phyloP scores from a whole-genome alignment of 2,329 filamentous ascomycete species.

The Camptophora hylomeconis region DNA sequence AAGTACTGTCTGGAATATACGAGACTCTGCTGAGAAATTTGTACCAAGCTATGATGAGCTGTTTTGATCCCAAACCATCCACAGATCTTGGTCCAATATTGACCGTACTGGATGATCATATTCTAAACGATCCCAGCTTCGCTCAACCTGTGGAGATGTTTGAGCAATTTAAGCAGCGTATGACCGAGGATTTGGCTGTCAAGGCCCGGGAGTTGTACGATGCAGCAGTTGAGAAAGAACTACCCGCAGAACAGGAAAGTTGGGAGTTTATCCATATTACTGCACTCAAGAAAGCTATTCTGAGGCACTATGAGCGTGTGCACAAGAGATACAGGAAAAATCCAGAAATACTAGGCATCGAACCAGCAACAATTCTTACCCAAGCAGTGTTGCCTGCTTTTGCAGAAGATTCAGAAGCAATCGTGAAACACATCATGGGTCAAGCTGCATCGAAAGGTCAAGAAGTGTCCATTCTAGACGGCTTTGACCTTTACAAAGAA shows the following conservation, averaged over 20 bases:
- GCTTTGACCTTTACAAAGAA: constrained; percentile 85
- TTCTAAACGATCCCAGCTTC: constrained; percentile 67
- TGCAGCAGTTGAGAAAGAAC: constrained; percentile 61
- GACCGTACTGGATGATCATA: constrained; percentile 68
- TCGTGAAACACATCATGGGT: constrained; percentile 69
- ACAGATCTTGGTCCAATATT: constrained; percentile 69
- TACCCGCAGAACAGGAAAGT: constrained; percentile 65
- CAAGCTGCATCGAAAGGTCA: constrained; percentile 54
- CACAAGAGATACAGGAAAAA: constrained; percentile 85
- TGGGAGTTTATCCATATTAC: constrained; percentile 92
- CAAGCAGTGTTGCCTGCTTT: constrained; percentile 79
- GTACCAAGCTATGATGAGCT: constrained; percentile 73
- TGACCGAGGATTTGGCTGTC: constrained; percentile 58
- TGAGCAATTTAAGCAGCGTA: constrained; percentile 56
- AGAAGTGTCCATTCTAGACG: constrained; percentile 79
- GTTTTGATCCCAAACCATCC: constrained; percentile 63
- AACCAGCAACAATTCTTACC: constrained; percentile 58
- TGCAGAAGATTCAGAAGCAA: constrained; percentile 74
- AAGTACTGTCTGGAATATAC: constrained; percentile 60
- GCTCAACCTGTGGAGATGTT: constrained; percentile 55
- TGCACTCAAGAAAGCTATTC: constrained; percentile 71
- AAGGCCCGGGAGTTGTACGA: constrained; percentile 72
- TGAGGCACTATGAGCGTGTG: constrained; percentile 74
- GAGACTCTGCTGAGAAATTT: constrained; percentile 76
- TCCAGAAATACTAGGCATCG: constrained; percentile 71